These are phyloP conservation scores for Botrytis squamosa DNA, from an alignment of 2,329 filamentous ascomycete species.

Conservation along the genomic window DNA sequence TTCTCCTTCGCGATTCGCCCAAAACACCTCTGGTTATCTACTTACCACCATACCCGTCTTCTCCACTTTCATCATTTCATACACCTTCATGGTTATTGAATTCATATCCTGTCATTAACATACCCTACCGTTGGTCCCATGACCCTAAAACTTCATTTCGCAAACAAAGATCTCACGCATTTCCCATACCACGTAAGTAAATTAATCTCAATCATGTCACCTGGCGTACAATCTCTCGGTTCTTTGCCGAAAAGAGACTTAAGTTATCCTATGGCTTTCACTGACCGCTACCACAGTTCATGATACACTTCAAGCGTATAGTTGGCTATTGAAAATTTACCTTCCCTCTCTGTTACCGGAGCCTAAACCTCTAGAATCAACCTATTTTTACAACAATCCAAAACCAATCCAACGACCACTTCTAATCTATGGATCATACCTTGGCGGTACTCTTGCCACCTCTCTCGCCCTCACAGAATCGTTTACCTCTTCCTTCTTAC, in stretches of 20 bases:
- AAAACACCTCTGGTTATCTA: constrained; percentile 53
- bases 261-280: constrained; percentile 9
- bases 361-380: background rate
- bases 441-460: constrained; percentile 57
- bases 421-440: constrained; percentile 54
- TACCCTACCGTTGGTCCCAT: constrained; percentile 59
- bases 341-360: constrained; percentile 25
- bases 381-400: background rate
- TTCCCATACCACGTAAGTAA: constrained; percentile 19
- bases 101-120: constrained; percentile 48
- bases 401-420: constrained; percentile 38
- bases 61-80: constrained; percentile 42
- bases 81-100: constrained; percentile 40
- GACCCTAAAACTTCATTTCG: constrained; percentile 20
- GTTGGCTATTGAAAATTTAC: constrained; percentile 27
- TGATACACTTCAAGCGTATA: constrained; percentile 54
- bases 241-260: background rate
- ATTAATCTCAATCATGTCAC: background rate
- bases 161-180: background rate
- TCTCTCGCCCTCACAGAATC: constrained; percentile 58
- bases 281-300: constrained; percentile 54
- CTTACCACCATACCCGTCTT: constrained; percentile 50
- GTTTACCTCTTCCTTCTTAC: constrained; percentile 40
- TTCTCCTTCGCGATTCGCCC: constrained; percentile 31
- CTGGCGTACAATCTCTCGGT: too few relatives aligned